phyloP scores from a whole-genome alignment of 2,329 filamentous ascomycete genomes.

The Sclerotinia spermophila region DNA sequence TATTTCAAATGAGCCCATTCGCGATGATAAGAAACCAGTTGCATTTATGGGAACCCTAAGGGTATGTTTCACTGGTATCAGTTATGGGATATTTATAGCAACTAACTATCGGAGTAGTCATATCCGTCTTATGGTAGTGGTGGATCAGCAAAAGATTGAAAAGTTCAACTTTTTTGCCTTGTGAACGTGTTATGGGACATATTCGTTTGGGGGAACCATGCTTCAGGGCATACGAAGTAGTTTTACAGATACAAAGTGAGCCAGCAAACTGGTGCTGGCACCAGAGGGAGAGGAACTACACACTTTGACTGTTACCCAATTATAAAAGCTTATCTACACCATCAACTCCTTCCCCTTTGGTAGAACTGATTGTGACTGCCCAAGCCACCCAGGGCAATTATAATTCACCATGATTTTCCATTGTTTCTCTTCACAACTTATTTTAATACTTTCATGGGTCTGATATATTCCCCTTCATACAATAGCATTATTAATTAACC shows the following conservation, averaged over 20 bases:
- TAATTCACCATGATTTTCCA: too few species aligned
- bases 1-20: neutral
- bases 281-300: too few species aligned
- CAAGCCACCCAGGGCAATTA: neutral
- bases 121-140: neutral
- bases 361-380: neutral
- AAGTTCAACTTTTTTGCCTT: neutral
- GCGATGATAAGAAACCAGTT: neutral
- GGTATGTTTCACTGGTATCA: neutral
- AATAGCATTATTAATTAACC: too few species aligned
- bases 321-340: too few species aligned
- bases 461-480: too few species aligned
- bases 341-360: neutral
- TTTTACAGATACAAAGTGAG: neutral
- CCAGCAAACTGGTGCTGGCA: neutral
- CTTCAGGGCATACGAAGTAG: neutral
- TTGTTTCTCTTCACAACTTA: neutral
- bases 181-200: too few species aligned
- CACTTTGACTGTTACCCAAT: too few species aligned
- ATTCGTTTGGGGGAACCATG: neutral
- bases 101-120: neutral
- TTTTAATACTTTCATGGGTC: neutral
- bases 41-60: neutral
- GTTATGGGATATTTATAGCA: fast-evolving
- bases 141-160: neutral